Evolutionary conservation across 2,329 filamentous ascomycete genomes (phyloP), one percentile per base, ranked within the genome.

Genomic region (Phialophora macrospora): DNA sequence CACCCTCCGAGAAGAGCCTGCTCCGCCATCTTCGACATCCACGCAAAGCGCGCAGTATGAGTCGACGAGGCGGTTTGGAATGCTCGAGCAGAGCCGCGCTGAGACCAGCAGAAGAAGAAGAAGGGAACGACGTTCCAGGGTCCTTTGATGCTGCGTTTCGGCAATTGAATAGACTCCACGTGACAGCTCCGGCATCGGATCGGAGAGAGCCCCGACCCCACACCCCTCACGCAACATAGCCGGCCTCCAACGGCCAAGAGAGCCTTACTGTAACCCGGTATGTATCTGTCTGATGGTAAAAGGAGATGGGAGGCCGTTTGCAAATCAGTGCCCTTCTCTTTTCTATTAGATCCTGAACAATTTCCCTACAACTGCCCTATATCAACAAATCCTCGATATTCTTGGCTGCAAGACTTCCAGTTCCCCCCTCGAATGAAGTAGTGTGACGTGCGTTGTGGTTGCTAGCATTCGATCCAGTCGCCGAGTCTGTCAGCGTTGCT

Each of bases 131-230:
- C 14, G n/a, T 44, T 20, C 38, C 38, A 44, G 17, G 3, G 17
- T 6, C 38, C 17, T 17, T 44, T n/a, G n/a, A 41, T 6, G 12
- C 14, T 14, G 17, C 2, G 9, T 11, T 34, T 44, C 38, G 17
- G 38, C 38, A 44, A n/a, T 44, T 44, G 38, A 44, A 20, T 8
- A 8, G 14, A 2, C 38, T 44, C 7, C 48, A 51, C 48, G 48
- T 51, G 48, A 51, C 20, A 51, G 12, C 26, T 55, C 52, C 52
- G 52, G 52, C 28, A 55, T 55, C 52, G 52, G 52, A 55, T 55
- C 52, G 52, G 52, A 30, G 26, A 55, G 34, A 26, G 28, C 11
- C n/a, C 52, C 52, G 52, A 55, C 26, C 52, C 20, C 26, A 7
- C 14, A n/a, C 9, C 12, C 52, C 28, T 20, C 52, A 55, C n/a